Conservation (phyloP, 2,329 filamentous ascomycete species). For the Xylariaceae sp. region DNA sequence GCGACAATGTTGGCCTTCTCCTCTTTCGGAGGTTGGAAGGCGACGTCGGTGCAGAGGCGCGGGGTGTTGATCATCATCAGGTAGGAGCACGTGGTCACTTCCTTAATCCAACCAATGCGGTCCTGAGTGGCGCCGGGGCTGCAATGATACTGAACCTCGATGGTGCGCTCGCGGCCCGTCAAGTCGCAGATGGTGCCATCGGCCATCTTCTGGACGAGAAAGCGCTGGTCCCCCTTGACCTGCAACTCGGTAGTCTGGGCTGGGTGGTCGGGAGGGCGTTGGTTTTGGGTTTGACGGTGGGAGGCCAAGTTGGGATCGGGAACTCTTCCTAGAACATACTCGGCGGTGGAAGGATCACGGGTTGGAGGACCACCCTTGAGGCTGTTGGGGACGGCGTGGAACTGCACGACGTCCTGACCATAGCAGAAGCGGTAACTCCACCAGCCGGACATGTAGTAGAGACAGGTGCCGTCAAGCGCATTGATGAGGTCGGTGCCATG, state of each 20-base stretch:
- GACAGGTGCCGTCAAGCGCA: conserved; percentile 72
- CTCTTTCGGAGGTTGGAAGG: conserved; percentile 77
- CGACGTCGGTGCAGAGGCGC: conserved; percentile 79
- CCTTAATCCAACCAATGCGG: conserved; percentile 88
- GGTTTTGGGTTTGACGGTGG: conserved; percentile 18
- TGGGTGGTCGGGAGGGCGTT: conserved; percentile 15
- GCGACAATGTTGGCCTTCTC: conserved; percentile 71
- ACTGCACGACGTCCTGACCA: conserved; percentile 81
- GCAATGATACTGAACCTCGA: conserved; percentile 80
- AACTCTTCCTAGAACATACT: conserved; percentile 71
- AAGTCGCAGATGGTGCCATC: conserved; percentile 83
- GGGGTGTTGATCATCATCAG: conserved; percentile 91
- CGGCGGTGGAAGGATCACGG: conserved; percentile 70
- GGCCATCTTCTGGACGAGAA: conserved; percentile 76
- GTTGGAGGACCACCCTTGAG: conserved; percentile 69
- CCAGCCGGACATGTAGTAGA: conserved; percentile 82
- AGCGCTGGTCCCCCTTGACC: conserved; percentile 77
- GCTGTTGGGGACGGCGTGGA: conserved; percentile 71
- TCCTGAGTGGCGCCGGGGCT: conserved; percentile 69
- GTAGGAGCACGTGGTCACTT: conserved; percentile 85
- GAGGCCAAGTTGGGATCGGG: conserved; percentile 21
- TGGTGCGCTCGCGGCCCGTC: conserved; percentile 73
- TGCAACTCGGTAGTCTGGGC: conserved; percentile 63
- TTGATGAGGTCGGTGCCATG: conserved; percentile 77
- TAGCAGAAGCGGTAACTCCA: conserved; percentile 97